phyloP scores from a whole-genome alignment of 192 early-diverging fungal species.

The Nowakowskiella sp. region DNA sequence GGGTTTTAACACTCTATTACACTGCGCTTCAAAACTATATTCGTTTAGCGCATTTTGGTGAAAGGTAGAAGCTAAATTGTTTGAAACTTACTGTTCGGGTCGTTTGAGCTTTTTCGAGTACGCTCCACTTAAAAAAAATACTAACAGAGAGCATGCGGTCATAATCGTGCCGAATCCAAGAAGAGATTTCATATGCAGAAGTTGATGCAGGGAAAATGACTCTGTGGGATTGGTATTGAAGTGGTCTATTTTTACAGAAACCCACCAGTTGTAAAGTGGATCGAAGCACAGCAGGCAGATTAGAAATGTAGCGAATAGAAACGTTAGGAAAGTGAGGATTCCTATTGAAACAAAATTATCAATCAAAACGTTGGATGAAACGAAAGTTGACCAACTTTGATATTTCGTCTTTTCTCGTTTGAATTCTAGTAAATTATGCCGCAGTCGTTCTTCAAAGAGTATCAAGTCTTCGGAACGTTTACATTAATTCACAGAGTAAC shows the following conservation, averaged over 20 bases:
- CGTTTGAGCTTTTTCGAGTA: neutral
- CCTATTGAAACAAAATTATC: neutral
- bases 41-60: neutral
- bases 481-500: too few species aligned
- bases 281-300: neutral
- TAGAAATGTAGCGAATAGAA: neutral
- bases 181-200: neutral
- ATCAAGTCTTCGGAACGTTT: too few species aligned
- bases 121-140: neutral
- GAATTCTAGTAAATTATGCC: neutral
- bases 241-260: neutral
- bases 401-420: slow-evolving; percentile 1
- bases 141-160: neutral
- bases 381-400: slow-evolving; percentile 7
- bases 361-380: neutral
- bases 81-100: neutral
- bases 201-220: neutral
- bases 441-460: slow-evolving; percentile 16
- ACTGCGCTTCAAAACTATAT: slow-evolving; percentile 7
- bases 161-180: neutral
- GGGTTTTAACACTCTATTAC: slow-evolving; percentile 14
- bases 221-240: too few species aligned
- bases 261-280: neutral
- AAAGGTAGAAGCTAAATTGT: neutral
- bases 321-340: neutral